These are phyloP conservation scores for Parafenestella ontariensis DNA, from an alignment of 2,329 filamentous ascomycete genomes.

Conservation along the genomic window DNA sequence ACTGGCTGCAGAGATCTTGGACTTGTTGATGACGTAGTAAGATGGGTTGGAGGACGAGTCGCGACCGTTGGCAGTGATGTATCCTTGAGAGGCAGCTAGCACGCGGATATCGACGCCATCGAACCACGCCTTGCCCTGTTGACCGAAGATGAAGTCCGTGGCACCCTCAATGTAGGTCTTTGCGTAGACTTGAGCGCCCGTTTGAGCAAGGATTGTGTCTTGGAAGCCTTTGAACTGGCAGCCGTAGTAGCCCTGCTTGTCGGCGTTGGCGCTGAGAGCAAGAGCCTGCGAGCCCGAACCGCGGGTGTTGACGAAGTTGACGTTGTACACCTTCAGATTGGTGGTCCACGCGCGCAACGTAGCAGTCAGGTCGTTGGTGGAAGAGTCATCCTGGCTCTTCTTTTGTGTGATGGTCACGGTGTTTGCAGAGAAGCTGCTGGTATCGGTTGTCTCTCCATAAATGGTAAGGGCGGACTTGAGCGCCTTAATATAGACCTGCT, in stretches of 20 bases:
- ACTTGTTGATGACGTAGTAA: slow-evolving; percentile 65
- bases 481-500: slow-evolving; percentile 63
- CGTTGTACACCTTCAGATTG: slow-evolving; percentile 68
- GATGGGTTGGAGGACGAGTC: slow-evolving; percentile 44
- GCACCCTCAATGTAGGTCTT: slow-evolving; percentile 64
- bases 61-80: slow-evolving; percentile 48
- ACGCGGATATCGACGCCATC: slow-evolving; percentile 59
- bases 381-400: slow-evolving; percentile 55
- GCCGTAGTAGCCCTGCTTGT: slow-evolving; percentile 64
- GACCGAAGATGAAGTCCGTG: slow-evolving; percentile 67
- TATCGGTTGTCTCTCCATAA: slow-evolving; percentile 66
- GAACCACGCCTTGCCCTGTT: slow-evolving; percentile 61
- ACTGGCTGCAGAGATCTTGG: slow-evolving; percentile 52
- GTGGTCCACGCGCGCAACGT: slow-evolving; percentile 58
- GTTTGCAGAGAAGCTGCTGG: slow-evolving; percentile 60
- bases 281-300: slow-evolving; percentile 61
- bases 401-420: slow-evolving; percentile 62
- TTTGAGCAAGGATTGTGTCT: slow-evolving; percentile 57
- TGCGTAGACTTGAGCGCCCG: slow-evolving; percentile 63
- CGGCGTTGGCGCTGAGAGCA: slow-evolving; percentile 60
- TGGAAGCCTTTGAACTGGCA: slow-evolving; percentile 64
- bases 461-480: slow-evolving; percentile 61
- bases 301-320: slow-evolving; percentile 59
- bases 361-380: slow-evolving; percentile 62
- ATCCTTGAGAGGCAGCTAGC: slow-evolving; percentile 51